Evolutionary conservation across 108 stramenopile species (phyloP).

Genomic region (Phaeodactylum tricornutum): DNA sequence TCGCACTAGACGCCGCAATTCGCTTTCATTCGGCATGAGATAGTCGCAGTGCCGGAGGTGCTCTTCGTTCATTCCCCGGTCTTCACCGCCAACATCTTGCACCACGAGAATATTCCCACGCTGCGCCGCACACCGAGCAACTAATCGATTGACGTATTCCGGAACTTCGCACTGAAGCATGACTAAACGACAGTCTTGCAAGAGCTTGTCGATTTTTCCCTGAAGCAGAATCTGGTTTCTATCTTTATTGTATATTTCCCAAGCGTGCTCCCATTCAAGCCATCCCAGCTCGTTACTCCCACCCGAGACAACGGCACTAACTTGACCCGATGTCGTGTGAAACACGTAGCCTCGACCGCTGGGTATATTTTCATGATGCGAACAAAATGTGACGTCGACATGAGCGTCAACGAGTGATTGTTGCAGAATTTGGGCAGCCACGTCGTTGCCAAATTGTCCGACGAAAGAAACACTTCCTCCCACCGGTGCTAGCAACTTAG

Average conservation of each 20-base stretch:
- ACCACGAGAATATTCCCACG: constrained; percentile 32
- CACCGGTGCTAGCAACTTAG: constrained; percentile 24
- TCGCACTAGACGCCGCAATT: constrained; percentile 47
- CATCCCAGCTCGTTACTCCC: constrained; percentile 68
- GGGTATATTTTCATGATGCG: constrained; percentile 20
- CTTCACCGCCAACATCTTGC: constrained; percentile 74
- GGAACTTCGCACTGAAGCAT: constrained; percentile 75
- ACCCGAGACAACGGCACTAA: constrained; percentile 62
- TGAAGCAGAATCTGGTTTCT: constrained; percentile 4
- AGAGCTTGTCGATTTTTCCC: constrained; percentile 16
- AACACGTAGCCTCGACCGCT: constrained; percentile 74
- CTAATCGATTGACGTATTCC: constrained; percentile 47
- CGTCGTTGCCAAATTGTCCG: constrained; percentile 67
- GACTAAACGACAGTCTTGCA: constrained; percentile 19
- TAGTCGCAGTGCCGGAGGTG: constrained; percentile 52
- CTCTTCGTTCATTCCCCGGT: constrained; percentile 37
- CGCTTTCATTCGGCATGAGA: constrained; percentile 69
- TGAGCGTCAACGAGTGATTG: constrained; percentile 20
- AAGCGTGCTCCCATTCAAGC: constrained; percentile 29
- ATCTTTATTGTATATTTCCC: constrained; percentile 8
- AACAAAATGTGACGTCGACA: constrained; percentile 21
- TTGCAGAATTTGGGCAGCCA: constrained; percentile 27
- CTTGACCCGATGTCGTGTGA: constrained; percentile 44
- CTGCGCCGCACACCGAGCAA: constrained; percentile 33
- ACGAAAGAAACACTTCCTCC: constrained; percentile 31